phyloP scores from a whole-genome alignment of 2,329 filamentous ascomycete species.

The Aspergillus hiratsukae region DNA sequence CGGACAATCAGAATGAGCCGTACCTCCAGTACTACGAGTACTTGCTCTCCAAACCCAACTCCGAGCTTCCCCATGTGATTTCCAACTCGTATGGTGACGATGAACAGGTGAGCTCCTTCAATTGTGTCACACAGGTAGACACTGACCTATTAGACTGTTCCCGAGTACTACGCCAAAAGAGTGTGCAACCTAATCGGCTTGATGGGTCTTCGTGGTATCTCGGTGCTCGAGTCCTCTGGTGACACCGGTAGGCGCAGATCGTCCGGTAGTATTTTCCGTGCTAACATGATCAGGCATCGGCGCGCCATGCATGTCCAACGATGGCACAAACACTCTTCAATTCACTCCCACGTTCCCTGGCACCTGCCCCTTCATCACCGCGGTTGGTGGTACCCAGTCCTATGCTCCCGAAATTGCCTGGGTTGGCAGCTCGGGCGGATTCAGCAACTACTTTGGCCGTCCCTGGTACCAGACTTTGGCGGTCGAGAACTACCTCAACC shows the following conservation, averaged over 20 bases:
- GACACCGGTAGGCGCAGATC: slow-evolving; percentile 36
- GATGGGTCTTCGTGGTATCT: slow-evolving; percentile 63
- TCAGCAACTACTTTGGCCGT: slow-evolving; percentile 48
- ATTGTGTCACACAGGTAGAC: neutral
- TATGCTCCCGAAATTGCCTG: slow-evolving; percentile 48
- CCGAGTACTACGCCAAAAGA: slow-evolving; percentile 55
- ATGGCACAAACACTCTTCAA: slow-evolving; percentile 52
- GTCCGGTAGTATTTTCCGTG: neutral
- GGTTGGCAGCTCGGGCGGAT: slow-evolving; percentile 45
- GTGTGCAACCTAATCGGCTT: slow-evolving; percentile 63
- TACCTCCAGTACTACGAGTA: slow-evolving; percentile 61
- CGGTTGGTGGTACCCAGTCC: slow-evolving; percentile 57
- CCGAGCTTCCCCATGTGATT: slow-evolving; percentile 57
- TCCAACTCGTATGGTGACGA: slow-evolving; percentile 64
- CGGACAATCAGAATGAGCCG: slow-evolving; percentile 60
- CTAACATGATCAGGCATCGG: slow-evolving; percentile 45
- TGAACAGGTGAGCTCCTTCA: slow-evolving; percentile 38
- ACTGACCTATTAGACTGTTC: slow-evolving; percentile 49
- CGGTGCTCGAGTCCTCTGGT: slow-evolving; percentile 59
- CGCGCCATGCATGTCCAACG: slow-evolving; percentile 54
- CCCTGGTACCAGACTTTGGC: slow-evolving; percentile 46
- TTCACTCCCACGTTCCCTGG: slow-evolving; percentile 62
- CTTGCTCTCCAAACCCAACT: slow-evolving; percentile 47
- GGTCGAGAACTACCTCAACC: slow-evolving; percentile 43
- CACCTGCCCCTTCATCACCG: slow-evolving; percentile 64